phyloP scores from a whole-genome alignment of 2,329 filamentous ascomycete genomes.

The Fusarium pseudograminearum region DNA sequence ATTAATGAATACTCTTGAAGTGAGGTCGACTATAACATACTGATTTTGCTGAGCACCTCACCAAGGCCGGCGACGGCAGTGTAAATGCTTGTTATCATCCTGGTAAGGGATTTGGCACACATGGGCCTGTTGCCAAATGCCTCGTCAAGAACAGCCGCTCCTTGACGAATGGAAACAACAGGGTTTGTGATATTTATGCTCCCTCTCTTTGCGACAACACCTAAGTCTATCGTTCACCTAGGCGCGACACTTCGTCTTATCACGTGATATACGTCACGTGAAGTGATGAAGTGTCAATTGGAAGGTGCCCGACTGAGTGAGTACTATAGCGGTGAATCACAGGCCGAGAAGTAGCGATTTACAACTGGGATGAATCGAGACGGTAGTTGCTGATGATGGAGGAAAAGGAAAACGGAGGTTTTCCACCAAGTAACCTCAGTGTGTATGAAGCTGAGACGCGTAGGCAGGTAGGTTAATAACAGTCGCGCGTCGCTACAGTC shows the following conservation, averaged over 20 bases:
- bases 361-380: slow-evolving; percentile 9
- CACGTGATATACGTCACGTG: slow-evolving; percentile 45
- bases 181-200: slow-evolving; percentile 24
- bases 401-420: slow-evolving; percentile 1
- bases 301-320: slow-evolving; percentile 18
- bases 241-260: slow-evolving; percentile 43
- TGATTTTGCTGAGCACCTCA: slow-evolving; percentile 42
- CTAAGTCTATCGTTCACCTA: slow-evolving; percentile 49
- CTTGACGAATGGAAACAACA: slow-evolving; percentile 37
- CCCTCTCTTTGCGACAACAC: slow-evolving; percentile 42
- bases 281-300: background rate
- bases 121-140: slow-evolving; percentile 24
- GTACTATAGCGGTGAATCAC: slow-evolving; percentile 13
- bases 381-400: slow-evolving; percentile 23
- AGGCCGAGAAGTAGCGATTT: background rate
- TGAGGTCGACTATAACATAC: slow-evolving; percentile 30
- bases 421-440: slow-evolving; percentile 5
- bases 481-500: background rate
- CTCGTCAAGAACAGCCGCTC: slow-evolving; percentile 21
- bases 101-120: slow-evolving; percentile 44
- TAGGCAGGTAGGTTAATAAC: background rate
- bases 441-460: slow-evolving; percentile 12
- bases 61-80: slow-evolving; percentile 47
- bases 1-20: slow-evolving; percentile 1
- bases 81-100: slow-evolving; percentile 49